Evolutionary conservation across 2,329 filamentous ascomycete genomes (phyloP).

Genomic region (Monilinia aucupariae): DNA sequence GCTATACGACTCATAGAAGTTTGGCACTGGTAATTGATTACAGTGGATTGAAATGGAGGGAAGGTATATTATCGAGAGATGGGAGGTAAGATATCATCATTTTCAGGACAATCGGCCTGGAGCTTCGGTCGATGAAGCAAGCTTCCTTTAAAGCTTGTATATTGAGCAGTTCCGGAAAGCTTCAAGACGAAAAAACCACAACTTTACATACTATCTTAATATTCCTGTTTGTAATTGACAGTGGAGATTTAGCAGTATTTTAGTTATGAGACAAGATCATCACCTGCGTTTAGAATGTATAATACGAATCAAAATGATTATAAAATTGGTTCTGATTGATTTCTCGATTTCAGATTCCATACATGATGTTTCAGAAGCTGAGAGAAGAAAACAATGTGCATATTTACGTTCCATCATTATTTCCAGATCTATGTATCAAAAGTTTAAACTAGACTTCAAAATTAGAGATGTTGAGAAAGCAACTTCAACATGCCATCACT

Average conservation of each 20-base stretch:
- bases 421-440: neutral
- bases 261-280: neutral
- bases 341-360: neutral
- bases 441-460: neutral
- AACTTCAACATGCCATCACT: neutral
- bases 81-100: neutral
- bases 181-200: neutral
- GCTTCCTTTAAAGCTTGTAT: neutral
- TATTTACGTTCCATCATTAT: too few relatives aligned
- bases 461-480: neutral
- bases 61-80: neutral
- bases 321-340: neutral
- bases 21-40: neutral
- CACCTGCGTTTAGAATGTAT: neutral
- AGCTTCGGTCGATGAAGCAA: neutral
- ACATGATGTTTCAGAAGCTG: neutral
- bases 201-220: neutral
- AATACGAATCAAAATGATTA: neutral
- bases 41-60: neutral
- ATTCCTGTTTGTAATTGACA: neutral
- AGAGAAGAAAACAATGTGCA: neutral
- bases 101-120: neutral
- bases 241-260: neutral
- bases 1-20: constrained; percentile 11
- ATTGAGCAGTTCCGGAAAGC: neutral